A percentile compares a stretch with the other conserved stretches of the same genome.
Evolutionary conservation across 2,329 filamentous ascomycete species (phyloP).

Genomic region (Alternaria ventricosa): DNA sequence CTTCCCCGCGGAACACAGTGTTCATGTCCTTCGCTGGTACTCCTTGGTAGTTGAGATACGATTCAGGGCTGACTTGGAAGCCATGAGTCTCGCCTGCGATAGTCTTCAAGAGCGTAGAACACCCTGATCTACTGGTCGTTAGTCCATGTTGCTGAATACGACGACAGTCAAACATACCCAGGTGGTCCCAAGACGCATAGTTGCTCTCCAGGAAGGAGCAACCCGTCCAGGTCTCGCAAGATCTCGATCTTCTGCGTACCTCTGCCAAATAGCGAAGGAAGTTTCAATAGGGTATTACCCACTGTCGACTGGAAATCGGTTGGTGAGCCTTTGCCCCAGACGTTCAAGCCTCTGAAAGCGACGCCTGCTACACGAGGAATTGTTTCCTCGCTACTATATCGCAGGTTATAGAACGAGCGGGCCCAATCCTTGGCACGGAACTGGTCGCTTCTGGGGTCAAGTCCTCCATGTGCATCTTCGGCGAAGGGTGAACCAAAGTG

Average conservation of each 20-base stretch:
- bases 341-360: constrained; percentile 68
- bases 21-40: constrained; percentile 75
- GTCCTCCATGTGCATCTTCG: constrained; percentile 45
- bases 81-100: constrained; percentile 83
- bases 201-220: constrained; percentile 74
- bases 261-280: constrained; percentile 59
- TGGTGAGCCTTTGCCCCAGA: constrained; percentile 69
- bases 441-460: constrained; percentile 52
- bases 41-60: constrained; percentile 82
- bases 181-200: constrained; percentile 75
- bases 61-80: constrained; percentile 71
- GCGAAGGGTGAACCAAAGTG: constrained; percentile 40
- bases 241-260: constrained; percentile 67
- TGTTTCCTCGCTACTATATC: constrained; percentile 55
- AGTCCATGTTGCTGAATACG: background rate
- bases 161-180: constrained; percentile 27
- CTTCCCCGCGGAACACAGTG: constrained; percentile 76
- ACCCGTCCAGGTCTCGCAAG: constrained; percentile 68
- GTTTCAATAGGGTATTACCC: constrained; percentile 64
- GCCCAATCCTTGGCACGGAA: constrained; percentile 55
- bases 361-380: constrained; percentile 64
- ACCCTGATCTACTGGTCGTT: constrained; percentile 58
- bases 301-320: constrained; percentile 73
- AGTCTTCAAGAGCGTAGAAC: constrained; percentile 82
- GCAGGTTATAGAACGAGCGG: constrained; percentile 54